A percentile compares a stretch with the other conserved stretches of the same genome.
phyloP scores from a whole-genome alignment of 345 rosid species.

The Linum tenue region DNA sequence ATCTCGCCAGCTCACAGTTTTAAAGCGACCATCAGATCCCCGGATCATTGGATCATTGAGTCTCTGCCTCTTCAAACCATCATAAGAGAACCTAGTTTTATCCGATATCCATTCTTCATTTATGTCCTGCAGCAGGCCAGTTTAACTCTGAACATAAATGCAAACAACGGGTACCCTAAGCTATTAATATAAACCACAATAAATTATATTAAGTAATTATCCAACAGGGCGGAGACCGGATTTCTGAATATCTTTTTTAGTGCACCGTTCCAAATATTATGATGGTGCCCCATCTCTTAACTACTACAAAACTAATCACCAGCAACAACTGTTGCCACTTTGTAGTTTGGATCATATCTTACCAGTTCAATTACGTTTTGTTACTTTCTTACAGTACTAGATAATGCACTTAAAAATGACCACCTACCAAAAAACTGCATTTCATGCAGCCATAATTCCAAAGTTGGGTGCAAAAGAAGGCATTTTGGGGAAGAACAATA shows the following conservation, averaged over 20 bases:
- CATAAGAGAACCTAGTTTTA: conserved; percentile 89
- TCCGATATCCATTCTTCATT: conserved; percentile 99
- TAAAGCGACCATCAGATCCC: conserved; percentile 80
- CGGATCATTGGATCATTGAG: conserved; percentile 97
- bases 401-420: neutral
- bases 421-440: conserved; percentile 7
- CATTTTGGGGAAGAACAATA: neutral
- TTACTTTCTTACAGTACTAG: too few species aligned
- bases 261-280: neutral
- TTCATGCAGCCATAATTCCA: conserved; percentile 1
- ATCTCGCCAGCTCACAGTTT: conserved; percentile 91
- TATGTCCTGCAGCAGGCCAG: conserved; percentile 57
- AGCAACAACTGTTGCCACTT: neutral
- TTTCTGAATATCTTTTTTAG: too few species aligned
- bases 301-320: neutral
- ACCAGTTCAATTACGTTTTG: neutral
- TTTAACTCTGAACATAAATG: conserved; percentile 7
- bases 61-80: conserved; percentile 98
- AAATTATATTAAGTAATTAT: too few species aligned
- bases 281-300: neutral
- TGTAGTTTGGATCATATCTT: neutral
- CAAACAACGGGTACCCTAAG: neutral
- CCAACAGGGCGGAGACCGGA: neutral
- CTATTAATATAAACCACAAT: neutral
- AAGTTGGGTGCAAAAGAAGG: neutral